phyloP scores from a whole-genome alignment of 2,329 filamentous ascomycete genomes.

The Malbranchea cinnamomea region DNA sequence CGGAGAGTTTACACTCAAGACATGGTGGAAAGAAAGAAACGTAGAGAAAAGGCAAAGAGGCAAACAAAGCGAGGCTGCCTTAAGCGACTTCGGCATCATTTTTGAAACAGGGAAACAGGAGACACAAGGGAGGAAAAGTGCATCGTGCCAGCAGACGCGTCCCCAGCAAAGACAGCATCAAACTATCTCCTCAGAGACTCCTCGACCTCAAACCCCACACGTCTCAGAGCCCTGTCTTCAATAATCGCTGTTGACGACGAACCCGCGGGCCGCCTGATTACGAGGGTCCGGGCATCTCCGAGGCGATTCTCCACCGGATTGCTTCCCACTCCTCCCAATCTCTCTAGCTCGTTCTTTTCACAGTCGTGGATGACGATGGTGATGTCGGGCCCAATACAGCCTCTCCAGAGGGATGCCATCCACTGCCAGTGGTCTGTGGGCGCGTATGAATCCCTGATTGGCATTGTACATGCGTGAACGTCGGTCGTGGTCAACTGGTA shows the following conservation, averaged over 20 bases:
- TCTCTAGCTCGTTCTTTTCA: slow-evolving; percentile 25
- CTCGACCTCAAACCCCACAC: slow-evolving; percentile 73
- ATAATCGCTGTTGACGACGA: slow-evolving; percentile 29
- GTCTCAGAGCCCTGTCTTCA: slow-evolving; percentile 55
- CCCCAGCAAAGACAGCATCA: slow-evolving; percentile 18
- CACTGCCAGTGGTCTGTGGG: slow-evolving; percentile 93
- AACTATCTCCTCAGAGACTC: slow-evolving; percentile 50
- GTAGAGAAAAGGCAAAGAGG: background rate
- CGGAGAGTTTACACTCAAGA: too few species aligned
- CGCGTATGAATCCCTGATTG: slow-evolving; percentile 62
- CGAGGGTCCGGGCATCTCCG: slow-evolving; percentile 34
- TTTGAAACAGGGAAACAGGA: background rate
- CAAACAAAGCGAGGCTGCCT: background rate
- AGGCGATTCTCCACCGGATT: slow-evolving; percentile 41
- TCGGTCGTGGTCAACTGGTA: slow-evolving; percentile 73
- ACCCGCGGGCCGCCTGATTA: slow-evolving; percentile 34
- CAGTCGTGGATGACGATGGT: slow-evolving; percentile 31
- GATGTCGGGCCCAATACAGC: slow-evolving; percentile 62
- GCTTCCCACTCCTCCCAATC: slow-evolving; percentile 23
- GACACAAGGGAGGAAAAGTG: background rate
- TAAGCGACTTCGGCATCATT: background rate
- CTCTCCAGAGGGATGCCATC: slow-evolving; percentile 89
- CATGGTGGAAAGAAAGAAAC: background rate
- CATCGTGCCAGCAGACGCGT: slow-evolving; percentile 2
- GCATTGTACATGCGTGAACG: slow-evolving; percentile 55